Evolutionary conservation across 345 rosid genomes (phyloP), one percentile per base, ranked within the genome.

Genomic region (Brassica nigra): DNA sequence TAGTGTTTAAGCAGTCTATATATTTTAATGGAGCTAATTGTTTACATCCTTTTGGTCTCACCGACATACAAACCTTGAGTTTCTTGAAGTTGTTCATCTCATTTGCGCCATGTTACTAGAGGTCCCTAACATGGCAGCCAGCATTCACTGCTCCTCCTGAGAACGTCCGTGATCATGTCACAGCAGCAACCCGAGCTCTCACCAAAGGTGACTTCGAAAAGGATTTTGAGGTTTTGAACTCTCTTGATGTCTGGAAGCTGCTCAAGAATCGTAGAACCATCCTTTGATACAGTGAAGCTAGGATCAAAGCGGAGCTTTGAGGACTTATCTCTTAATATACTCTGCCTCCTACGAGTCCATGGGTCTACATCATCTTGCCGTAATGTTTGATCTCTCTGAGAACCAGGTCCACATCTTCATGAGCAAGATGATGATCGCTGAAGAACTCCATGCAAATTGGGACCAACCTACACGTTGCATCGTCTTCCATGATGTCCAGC

Each of bases 1-100:
- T 14, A 12, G 6, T 33, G 36, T 33, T 4, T 23, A 49, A 52
- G 0, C 30, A 47, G 15, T 31, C n/a, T 33, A 33, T 33, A 5
- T 33, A 33, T 33, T 33, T 33, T 33, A 33, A 33, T 33, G 36
- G 36, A 33, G 36, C 36, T 33, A 33, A 33, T 33, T 33, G 36
- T 33, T 33, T 33, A 33, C 36, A 33, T 33, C 6, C 47, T 12
- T 55, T 44, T 67, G 61, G 64, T 66, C 54, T 12, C 10, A 55
- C 36, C 89, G 90, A 97, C 98, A 94, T 89, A 90, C 92, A 69
- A 92, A 92, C 84, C 97, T 92, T n/a, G 98, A 94, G 85, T 92
- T 90, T 61, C 87, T 94, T 15, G 97, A 94, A 76, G 94, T 95
- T 59, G 94, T 90, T 62, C 97, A 94, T 83, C 89, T 94, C 62